Base-by-base conservation (phyloP, 352 stramenopile species). In the Peronospora farinosa region DNA sequence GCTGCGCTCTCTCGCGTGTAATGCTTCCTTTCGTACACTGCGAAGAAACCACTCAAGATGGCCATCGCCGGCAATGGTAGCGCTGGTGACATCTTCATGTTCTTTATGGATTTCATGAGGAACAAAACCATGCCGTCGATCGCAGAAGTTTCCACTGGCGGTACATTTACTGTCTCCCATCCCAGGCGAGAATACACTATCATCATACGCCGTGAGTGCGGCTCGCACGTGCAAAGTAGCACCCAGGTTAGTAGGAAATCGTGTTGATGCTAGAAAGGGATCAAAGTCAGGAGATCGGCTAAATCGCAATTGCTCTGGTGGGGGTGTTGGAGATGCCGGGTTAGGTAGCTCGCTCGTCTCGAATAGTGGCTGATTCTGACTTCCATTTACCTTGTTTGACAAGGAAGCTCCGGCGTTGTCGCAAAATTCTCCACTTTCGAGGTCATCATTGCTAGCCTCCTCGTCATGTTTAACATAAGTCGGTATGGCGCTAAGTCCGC, bases 201-300 rank as follows among this genome's bases (percentile, higher is more conserved):
- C 76, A 38, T 90, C 79, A 38, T 90, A 90, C 36, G 82, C 71
- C 31, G 75, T 52, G 9, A 88, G 49, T 19, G 64, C 65, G 39
- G 80, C 72, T 23, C 65, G 54, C 0, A 58, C 54, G 11, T 81
- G 46, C 1, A 82, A 41, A 42, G 64, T 69, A 6, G 65, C 41
- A 39, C 57, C 72, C 9, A 84, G 38, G 17, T 63, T 62, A 11
- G 47, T 65, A 13, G 61, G 23, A 10, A 48, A 63, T 32, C 49
- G 35, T 42, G 54, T 58, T 8, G 54, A 63, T 7, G 54, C 51
- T 13, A 54, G 37, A 16, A 55, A 50, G 1, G 69, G 50, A 19
- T 71, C 50, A 32, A 74, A 78, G 47, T 86, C 74, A 11, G 74
- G 70, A 15, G 74, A 84, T 9, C 63, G 64, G 32, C 57, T 75